A percentile compares a stretch with the other conserved stretches of the same genome.
Conservation (phyloP, 2,329 filamentous ascomycete genomes). For the Ophiostoma ips region DNA sequence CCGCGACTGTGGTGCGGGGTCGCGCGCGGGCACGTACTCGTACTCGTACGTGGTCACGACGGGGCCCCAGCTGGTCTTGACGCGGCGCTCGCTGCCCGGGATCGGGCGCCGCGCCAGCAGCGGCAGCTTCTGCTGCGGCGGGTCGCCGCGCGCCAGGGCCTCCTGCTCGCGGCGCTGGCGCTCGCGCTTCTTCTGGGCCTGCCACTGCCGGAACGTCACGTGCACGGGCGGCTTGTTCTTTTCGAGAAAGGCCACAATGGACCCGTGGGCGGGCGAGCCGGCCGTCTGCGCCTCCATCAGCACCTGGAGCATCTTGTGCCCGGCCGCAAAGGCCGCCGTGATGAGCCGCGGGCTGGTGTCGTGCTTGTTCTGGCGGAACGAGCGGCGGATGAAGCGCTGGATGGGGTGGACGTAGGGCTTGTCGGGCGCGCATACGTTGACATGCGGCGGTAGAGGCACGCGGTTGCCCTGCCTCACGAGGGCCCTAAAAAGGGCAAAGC, state of each 20-base stretch:
- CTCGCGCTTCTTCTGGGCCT: neutral
- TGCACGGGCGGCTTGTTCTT: neutral
- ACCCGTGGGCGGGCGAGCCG: conserved; percentile 26
- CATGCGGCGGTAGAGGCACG: conserved; percentile 37
- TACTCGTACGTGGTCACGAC: conserved; percentile 5
- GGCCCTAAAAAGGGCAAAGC: conserved; percentile 58
- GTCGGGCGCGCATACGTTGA: conserved; percentile 19
- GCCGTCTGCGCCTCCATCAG: conserved; percentile 25
- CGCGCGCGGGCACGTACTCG: conserved; percentile 32
- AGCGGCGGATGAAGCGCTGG: conserved; percentile 42
- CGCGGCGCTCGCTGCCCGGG: conserved; percentile 12
- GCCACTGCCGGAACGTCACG: neutral
- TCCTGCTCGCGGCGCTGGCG: neutral
- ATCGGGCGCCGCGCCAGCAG: conserved; percentile 15
- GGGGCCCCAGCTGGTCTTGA: conserved; percentile 7
- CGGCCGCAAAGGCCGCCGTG: conserved; percentile 47
- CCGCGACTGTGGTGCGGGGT: conserved; percentile 33
- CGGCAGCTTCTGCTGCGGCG: conserved; percentile 9
- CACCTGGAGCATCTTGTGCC: conserved; percentile 35
- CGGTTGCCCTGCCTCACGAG: conserved; percentile 45
- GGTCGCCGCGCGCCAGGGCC: conserved; percentile 11
- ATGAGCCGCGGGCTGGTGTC: conserved; percentile 47
- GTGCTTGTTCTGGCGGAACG: conserved; percentile 46
- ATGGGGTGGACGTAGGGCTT: conserved; percentile 29
- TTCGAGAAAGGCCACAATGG: conserved; percentile 28